A percentile compares a stretch with the other conserved stretches of the same genome.
Conservation (phyloP, 2,329 filamentous ascomycete species). For the Fusarium graminum region DNA sequence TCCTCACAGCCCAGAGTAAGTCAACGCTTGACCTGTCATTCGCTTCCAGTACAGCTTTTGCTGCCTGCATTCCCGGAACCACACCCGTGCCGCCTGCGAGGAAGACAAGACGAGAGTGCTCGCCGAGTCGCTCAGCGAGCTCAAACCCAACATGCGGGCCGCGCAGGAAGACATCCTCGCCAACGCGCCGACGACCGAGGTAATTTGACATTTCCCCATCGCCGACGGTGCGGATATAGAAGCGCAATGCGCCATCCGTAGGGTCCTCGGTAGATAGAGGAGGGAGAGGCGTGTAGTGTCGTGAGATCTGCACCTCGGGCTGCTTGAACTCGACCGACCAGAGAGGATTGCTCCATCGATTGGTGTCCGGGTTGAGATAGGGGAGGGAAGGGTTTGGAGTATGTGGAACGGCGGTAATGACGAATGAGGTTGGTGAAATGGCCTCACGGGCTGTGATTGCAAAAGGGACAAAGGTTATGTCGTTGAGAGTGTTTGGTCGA, state of each 20-base stretch:
- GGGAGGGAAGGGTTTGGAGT: slow-evolving; percentile 48
- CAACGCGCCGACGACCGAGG: slow-evolving; percentile 73
- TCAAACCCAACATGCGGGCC: slow-evolving; percentile 81
- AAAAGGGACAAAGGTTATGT: slow-evolving; percentile 73
- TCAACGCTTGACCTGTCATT: slow-evolving; percentile 61
- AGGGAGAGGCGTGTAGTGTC: slow-evolving; percentile 91
- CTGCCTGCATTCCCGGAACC: slow-evolving; percentile 87
- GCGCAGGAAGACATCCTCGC: slow-evolving; percentile 78
- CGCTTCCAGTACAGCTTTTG: slow-evolving; percentile 68
- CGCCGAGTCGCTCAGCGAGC: slow-evolving; percentile 54
- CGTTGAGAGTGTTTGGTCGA: slow-evolving; percentile 62
- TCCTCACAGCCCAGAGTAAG: slow-evolving; percentile 83
- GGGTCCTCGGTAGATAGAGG: slow-evolving; percentile 53
- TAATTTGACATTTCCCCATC: slow-evolving; percentile 90
- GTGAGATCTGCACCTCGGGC: slow-evolving; percentile 90
- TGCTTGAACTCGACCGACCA: slow-evolving; percentile 96
- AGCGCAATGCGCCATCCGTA: slow-evolving; percentile 66
- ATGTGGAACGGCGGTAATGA: slow-evolving; percentile 72
- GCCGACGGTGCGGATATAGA: slow-evolving; percentile 82
- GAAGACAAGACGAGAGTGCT: slow-evolving; percentile 73
- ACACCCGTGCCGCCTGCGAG: slow-evolving; percentile 94
- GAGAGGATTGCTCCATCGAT: slow-evolving; percentile 66
- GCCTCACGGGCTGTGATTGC: slow-evolving; percentile 70
- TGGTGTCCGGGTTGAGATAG: slow-evolving; percentile 43
- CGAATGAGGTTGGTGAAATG: slow-evolving; percentile 75